These are phyloP conservation scores for Magnusiomyces paraingens DNA, from an alignment of 1,139 yeast species.

Conservation along the genomic window DNA sequence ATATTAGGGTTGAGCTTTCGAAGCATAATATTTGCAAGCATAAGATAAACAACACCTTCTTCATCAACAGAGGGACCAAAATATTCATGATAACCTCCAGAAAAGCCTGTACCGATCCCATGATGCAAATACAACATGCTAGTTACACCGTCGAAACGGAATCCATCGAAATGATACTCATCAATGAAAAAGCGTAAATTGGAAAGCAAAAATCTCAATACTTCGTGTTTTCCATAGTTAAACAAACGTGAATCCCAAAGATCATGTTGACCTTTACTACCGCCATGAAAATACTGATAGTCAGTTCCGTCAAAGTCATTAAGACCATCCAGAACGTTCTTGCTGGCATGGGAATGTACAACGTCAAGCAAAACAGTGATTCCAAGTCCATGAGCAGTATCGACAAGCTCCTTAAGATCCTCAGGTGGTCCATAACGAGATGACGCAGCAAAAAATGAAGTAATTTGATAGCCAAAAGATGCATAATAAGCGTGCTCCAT, in stretches of 20 bases:
- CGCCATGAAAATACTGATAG: slow-evolving; percentile 88
- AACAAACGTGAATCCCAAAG: slow-evolving; percentile 94
- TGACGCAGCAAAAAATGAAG: slow-evolving; percentile 83
- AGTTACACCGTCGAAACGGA: slow-evolving; percentile 95
- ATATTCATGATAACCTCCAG: slow-evolving; percentile 91
- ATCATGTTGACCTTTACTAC: slow-evolving; percentile 76
- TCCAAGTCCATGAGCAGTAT: slow-evolving; percentile 85
- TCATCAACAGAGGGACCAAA: slow-evolving; percentile 75
- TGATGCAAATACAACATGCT: slow-evolving; percentile 89
- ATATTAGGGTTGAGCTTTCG: slow-evolving; percentile 49
- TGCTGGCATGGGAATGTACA: slow-evolving; percentile 94
- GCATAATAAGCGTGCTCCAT: slow-evolving; percentile 99
- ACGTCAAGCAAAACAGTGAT: slow-evolving; percentile 82
- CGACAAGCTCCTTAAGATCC: slow-evolving; percentile 82
- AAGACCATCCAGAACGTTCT: slow-evolving; percentile 88
- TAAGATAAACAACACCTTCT: slow-evolving; percentile 80
- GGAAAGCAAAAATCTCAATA: slow-evolving; percentile 78
- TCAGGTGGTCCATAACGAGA: slow-evolving; percentile 94
- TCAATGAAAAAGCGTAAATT: slow-evolving; percentile 81
- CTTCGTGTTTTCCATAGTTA: slow-evolving; percentile 87
- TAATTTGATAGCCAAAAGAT: slow-evolving; percentile 92
- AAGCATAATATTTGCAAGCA: slow-evolving; percentile 79
- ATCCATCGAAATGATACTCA: slow-evolving; percentile 85
- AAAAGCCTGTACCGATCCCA: slow-evolving; percentile 81
- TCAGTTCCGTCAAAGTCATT: slow-evolving; percentile 95